Evolutionary conservation across 352 stramenopile species (phyloP).

Genomic region (Peronospora destructor): DNA sequence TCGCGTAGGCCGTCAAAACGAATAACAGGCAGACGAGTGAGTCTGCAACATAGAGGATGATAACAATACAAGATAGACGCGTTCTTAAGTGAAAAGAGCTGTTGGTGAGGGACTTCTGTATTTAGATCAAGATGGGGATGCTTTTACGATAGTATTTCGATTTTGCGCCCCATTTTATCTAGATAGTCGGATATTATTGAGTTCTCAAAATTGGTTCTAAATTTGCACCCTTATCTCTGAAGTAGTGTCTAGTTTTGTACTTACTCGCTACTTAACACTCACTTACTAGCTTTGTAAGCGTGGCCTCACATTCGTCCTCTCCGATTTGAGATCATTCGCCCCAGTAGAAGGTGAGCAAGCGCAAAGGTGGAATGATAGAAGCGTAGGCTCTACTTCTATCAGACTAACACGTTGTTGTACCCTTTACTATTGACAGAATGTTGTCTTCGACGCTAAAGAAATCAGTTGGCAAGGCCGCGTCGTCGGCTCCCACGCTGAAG

Average conservation of each 20-base stretch:
- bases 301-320: background rate
- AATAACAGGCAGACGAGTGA: too few relatives aligned
- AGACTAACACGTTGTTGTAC: background rate
- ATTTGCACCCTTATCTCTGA: background rate
- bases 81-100: too few relatives aligned
- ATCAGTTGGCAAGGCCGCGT: conserved; percentile 37
- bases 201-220: background rate
- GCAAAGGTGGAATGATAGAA: background rate
- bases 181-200: too few relatives aligned
- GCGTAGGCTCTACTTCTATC: background rate
- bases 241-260: background rate
- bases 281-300: background rate
- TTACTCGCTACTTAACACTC: background rate
- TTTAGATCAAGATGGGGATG: too few relatives aligned
- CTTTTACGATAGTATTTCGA: too few relatives aligned
- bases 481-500: conserved; percentile 30
- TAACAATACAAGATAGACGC: too few relatives aligned
- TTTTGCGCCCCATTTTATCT: too few relatives aligned
- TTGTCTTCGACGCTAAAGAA: conserved; percentile 73
- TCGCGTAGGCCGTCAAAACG: too few relatives aligned
- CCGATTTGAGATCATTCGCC: conserved; percentile 14
- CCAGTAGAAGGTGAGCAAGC: too few relatives aligned
- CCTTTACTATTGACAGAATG: conserved; percentile 30
- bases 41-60: too few relatives aligned
- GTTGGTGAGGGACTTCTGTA: too few relatives aligned